Evolutionary conservation across 2,329 filamentous ascomycete species (phyloP).

Genomic region (Trichoderma sp.): DNA sequence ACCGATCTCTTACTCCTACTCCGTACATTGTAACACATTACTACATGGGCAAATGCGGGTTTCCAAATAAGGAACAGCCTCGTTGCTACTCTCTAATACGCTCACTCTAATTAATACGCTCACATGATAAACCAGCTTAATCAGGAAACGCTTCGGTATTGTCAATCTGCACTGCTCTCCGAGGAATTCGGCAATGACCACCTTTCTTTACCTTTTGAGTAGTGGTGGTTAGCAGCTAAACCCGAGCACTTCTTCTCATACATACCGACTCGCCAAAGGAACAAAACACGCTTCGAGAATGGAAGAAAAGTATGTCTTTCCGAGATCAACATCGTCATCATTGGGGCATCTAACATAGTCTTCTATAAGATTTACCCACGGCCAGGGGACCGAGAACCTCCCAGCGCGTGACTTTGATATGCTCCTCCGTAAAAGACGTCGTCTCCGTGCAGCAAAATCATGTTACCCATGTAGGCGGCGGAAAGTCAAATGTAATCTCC

Average conservation of each 20-base stretch:
- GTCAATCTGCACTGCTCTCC: not conserved
- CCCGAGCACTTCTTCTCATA: not conserved
- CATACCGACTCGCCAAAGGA: not conserved
- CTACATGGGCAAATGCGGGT: not conserved
- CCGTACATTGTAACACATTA: not conserved
- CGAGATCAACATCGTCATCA: not conserved
- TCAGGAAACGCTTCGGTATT: not conserved
- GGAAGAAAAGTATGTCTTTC: not conserved
- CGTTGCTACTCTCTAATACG: not conserved
- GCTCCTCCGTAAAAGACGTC: not conserved
- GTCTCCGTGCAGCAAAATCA: not conserved
- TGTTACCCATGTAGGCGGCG: not conserved
- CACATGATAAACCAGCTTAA: not conserved
- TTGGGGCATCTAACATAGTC: not conserved
- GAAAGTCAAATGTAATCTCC: not conserved
- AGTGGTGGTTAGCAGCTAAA: not conserved
- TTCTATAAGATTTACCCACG: not conserved
- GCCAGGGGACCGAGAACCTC: not conserved
- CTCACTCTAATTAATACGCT: not conserved
- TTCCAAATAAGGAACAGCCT: not conserved
- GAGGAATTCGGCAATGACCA: not conserved
- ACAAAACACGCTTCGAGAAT: not conserved
- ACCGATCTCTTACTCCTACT: not conserved
- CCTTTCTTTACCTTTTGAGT: not conserved
- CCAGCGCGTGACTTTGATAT: not conserved